Evolutionary conservation across 1,284 basidiomycete genomes (phyloP).

Genomic region (Peniophora sp.): DNA sequence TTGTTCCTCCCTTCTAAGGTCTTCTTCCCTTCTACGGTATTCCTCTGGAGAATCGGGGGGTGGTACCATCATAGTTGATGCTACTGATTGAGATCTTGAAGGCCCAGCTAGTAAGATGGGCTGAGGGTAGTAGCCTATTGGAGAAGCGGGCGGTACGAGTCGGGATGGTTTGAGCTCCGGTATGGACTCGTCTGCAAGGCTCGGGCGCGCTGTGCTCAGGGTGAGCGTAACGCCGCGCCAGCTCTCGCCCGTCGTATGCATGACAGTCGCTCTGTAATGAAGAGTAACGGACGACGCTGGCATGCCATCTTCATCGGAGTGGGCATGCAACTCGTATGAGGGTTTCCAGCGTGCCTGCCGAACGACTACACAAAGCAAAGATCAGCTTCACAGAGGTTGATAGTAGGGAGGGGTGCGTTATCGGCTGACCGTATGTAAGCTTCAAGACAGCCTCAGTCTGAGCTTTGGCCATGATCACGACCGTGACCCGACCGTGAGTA

Average conservation of each 20-base stretch:
- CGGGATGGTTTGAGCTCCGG: neutral
- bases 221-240: neutral
- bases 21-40: no score
- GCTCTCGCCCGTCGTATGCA: neutral
- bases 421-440: slow-evolving; percentile 37
- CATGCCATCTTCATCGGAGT: neutral
- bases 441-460: slow-evolving; percentile 32
- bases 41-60: no score
- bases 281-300: neutral
- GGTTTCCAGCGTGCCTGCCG: neutral
- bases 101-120: no score
- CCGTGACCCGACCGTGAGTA: slow-evolving; percentile 26
- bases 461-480: slow-evolving; percentile 29
- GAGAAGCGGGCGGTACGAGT: neutral
- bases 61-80: no score
- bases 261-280: neutral
- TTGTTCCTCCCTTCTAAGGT: no score
- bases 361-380: neutral
- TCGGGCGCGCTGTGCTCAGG: neutral
- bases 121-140: no score
- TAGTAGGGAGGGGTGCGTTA: no score
- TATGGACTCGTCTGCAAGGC: neutral
- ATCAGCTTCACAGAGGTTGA: neutral
- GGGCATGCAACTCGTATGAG: neutral
- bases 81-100: no score